Base-by-base conservation (phyloP, 78 protist genomes). In the Cavenderia fasciculata region DNA sequence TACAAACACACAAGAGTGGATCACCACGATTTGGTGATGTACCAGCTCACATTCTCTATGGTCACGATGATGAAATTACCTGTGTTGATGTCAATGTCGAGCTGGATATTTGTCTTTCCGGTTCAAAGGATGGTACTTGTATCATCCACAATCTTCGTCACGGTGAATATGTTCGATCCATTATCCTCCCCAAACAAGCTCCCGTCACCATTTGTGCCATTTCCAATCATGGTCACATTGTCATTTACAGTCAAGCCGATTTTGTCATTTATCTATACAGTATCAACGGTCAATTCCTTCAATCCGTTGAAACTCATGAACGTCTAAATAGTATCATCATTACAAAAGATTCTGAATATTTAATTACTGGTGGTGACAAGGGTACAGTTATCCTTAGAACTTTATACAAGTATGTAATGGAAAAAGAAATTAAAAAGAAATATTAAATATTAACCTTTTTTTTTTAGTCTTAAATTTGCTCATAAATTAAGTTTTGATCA, bases 31-130 rank as follows among this genome's bases (percentile, higher is more conserved):
- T 82, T 31, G 77, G 52, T 12, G 73, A 68, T 29, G 78, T 82
- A 1, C 90, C 90, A 27, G 46, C 34, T 5, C 78, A 82, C 25
- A 82, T 82, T 56, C 78, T 82, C 18, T 82, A 82, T 54, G 90
- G 98, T 56, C 98, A 97, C 59, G 96, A 96, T 47, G 97, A 94
- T 68, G 94, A 68, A 31, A 86, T 97, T 12, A 74, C 87, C n/a
- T 86, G 95, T 29, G 86, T 97, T 8, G 96, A 85, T 27, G 47
- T 94, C n/a, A 62, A 51, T 61, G 75, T 36, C 29, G 96, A 95
- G 2, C 34, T 88, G 11, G 98, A 96, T 31, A 56, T 97, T 14
- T 92, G 94, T 11, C 74, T 94, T 0, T 65, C 94, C 4, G 97
- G 98, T 18, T 87, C 96, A 10, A 72, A 77, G 52, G 95, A 92